A percentile compares a stretch with the other conserved stretches of the same genome.
Evolutionary conservation across 768 basidiomycete species (phyloP).

Genomic region (Mycena rosella): DNA sequence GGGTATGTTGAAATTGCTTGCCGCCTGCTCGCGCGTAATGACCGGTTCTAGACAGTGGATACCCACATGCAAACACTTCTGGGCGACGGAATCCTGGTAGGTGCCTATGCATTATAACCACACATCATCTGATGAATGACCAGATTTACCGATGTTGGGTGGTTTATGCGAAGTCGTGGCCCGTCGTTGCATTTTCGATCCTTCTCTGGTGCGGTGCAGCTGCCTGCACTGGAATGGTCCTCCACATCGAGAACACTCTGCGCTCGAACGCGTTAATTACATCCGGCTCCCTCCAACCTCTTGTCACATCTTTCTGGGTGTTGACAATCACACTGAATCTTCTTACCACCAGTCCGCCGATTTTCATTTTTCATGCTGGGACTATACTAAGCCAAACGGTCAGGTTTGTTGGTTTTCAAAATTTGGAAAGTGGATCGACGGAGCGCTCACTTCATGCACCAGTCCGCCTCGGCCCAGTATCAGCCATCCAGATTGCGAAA

Average conservation of each 20-base stretch:
- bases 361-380: background rate
- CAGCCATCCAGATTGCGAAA: background rate
- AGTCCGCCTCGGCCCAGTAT: background rate
- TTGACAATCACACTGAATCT: conserved; percentile 25
- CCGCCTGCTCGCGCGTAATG: too few species aligned
- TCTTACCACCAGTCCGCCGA: conserved; percentile 1
- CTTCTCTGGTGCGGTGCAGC: conserved; percentile 11
- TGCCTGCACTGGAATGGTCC: conserved; percentile 7
- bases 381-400: background rate
- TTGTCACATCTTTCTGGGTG: conserved; percentile 13
- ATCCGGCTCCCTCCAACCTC: conserved; percentile 1
- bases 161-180: conserved; percentile 26
- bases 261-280: background rate
- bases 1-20: background rate
- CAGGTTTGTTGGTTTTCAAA: conserved; percentile 7
- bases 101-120: too few species aligned
- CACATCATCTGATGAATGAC: too few species aligned
- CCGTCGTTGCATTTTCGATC: conserved; percentile 8
- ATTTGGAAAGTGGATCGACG: conserved; percentile 24
- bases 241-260: conserved; percentile 15
- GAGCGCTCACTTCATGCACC: background rate
- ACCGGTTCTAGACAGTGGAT: conserved; percentile 6
- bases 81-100: conserved; percentile 7
- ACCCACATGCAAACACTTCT: conserved; percentile 3
- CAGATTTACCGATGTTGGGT: conserved; percentile 30